A percentile compares a stretch with the other conserved stretches of the same genome.
Conservation (phyloP, 257 asterid species). For the Solanum etuberosum region DNA sequence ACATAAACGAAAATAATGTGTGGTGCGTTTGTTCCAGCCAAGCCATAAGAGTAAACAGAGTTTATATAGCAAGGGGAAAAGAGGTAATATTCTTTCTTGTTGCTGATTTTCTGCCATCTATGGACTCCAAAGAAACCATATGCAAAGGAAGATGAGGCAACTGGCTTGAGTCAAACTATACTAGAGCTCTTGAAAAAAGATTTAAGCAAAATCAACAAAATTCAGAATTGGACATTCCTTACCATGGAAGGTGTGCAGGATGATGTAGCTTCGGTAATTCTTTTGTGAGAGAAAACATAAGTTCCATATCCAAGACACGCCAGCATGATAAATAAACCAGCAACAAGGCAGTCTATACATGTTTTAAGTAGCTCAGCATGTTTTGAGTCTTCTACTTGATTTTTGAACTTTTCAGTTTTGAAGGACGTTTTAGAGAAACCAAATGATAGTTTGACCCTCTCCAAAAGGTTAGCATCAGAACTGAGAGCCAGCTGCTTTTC, state of each 20-base stretch:
- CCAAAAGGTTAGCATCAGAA: slow-evolving; percentile 49
- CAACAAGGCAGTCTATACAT: slow-evolving; percentile 76
- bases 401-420: slow-evolving; percentile 64
- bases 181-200: neutral
- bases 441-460: slow-evolving; percentile 68
- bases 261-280: slow-evolving; percentile 69
- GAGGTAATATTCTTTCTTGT: neutral
- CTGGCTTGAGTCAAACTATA: neutral
- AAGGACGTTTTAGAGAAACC: slow-evolving; percentile 74
- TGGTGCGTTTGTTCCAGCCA: neutral
- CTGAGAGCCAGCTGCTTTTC: slow-evolving; percentile 47
- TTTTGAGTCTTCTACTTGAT: slow-evolving; percentile 56
- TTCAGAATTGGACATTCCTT: slow-evolving; percentile 1
- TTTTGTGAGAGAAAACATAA: slow-evolving; percentile 54
- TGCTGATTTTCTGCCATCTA: neutral
- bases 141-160: neutral
- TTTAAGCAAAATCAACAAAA: neutral
- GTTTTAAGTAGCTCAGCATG: slow-evolving; percentile 57
- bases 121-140: neutral
- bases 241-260: slow-evolving; percentile 60
- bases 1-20: neutral
- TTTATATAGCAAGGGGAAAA: neutral
- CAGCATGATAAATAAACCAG: slow-evolving; percentile 69
- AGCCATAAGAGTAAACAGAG: neutral
- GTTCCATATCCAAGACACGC: slow-evolving; percentile 57